Conservation (phyloP, 2,329 filamentous ascomycete genomes). For the Ustilaginoidea virens region DNA sequence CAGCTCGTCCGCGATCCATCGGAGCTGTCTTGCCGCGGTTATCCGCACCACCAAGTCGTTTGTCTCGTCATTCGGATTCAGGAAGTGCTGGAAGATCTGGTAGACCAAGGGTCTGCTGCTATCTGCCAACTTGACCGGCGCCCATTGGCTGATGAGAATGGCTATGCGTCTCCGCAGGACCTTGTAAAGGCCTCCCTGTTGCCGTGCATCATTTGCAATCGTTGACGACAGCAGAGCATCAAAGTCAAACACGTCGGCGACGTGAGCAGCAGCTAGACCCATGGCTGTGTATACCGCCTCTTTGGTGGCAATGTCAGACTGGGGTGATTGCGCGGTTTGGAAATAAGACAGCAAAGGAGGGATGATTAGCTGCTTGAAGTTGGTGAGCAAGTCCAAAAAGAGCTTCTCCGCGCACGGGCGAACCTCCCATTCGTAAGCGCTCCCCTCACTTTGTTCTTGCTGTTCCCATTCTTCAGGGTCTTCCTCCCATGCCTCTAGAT, state of each 20-base stretch:
- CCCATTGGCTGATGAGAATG: conserved; percentile 82
- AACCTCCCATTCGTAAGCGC: conserved; percentile 84
- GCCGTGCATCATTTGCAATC: conserved; percentile 63
- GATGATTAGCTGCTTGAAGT: conserved; percentile 72
- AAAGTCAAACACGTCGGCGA: conserved; percentile 67
- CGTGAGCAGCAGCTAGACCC: conserved; percentile 65
- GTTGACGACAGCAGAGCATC: conserved; percentile 62
- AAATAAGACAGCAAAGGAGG: conserved; percentile 74
- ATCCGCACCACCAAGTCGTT: conserved; percentile 90
- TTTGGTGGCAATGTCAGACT: conserved; percentile 62
- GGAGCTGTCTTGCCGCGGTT: conserved; percentile 75
- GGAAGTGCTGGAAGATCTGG: conserved; percentile 74
- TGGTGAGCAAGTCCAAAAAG: conserved; percentile 78
- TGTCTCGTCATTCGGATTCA: conserved; percentile 58
- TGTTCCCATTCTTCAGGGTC: conserved; percentile 94
- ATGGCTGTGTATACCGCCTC: conserved; percentile 92
- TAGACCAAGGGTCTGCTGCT: conserved; percentile 62
- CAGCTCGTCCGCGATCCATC: conserved; percentile 68
- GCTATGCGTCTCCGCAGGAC: conserved; percentile 76
- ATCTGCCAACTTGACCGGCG: conserved; percentile 58
- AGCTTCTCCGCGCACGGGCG: conserved; percentile 87
- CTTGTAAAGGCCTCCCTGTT: conserved; percentile 47
- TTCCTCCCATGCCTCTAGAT: conserved; percentile 84
- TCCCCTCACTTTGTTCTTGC: conserved; percentile 68
- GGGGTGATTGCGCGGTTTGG: conserved; percentile 52